These are phyloP conservation scores for Candida patagonica DNA, from an alignment of 805 yeast species.

Conservation along the genomic window DNA sequence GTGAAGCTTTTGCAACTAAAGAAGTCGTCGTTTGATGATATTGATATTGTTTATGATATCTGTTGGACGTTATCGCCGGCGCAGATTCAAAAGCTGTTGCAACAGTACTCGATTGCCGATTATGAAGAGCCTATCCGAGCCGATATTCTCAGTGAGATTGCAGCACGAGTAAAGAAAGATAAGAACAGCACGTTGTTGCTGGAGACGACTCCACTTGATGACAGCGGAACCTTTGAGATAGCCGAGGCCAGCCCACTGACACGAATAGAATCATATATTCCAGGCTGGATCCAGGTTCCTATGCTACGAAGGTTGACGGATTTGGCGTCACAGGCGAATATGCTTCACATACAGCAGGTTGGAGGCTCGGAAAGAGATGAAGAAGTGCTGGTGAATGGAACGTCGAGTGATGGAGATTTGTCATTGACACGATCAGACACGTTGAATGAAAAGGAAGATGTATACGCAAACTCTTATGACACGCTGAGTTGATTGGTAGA, in stretches of 20 bases:
- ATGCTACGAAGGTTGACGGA: constrained; percentile 82
- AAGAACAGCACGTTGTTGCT: constrained; percentile 26
- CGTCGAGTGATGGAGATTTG: too few species aligned
- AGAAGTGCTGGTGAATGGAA: too few species aligned
- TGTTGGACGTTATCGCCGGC: constrained; percentile 90
- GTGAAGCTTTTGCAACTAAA: constrained; percentile 88
- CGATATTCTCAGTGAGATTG: constrained; percentile 69
- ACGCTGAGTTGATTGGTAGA: too few species aligned
- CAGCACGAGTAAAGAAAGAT: constrained; percentile 33
- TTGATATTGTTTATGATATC: constrained; percentile 85
- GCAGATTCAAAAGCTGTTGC: constrained; percentile 87
- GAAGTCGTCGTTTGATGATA: constrained; percentile 81
- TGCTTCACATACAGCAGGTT: too few species aligned
- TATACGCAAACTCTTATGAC: too few species aligned
- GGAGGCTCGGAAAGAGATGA: too few species aligned
- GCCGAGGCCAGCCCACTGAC: constrained; percentile 53
- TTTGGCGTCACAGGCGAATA: too few species aligned
- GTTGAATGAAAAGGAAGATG: too few species aligned
- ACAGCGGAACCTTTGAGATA: constrained; percentile 33
- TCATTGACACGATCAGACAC: too few species aligned
- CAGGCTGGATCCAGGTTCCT: constrained; percentile 88
- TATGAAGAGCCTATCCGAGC: constrained; percentile 89
- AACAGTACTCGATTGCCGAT: constrained; percentile 86
- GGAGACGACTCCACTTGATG: constrained; percentile 32
- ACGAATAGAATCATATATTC: constrained; percentile 66